phyloP scores from a whole-genome alignment of 495 filamentous ascomycete species.

The Pseudoneurospora amorphoporcata region DNA sequence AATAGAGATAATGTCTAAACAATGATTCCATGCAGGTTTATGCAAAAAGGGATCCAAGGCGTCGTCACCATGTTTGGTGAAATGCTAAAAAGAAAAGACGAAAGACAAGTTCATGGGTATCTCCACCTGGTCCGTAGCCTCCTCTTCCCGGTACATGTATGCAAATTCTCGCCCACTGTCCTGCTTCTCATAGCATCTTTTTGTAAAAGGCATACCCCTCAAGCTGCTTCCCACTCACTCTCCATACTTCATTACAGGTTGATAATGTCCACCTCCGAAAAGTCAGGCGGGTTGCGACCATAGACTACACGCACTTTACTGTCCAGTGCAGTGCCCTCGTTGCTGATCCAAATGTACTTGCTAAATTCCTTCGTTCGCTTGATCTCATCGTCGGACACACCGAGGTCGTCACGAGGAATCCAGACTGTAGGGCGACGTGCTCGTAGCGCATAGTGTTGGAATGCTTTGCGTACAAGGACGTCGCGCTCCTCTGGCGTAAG shows the following conservation, averaged over 20 bases:
- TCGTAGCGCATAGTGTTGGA: conserved; percentile 81
- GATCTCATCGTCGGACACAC: conserved; percentile 87
- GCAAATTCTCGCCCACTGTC: not conserved
- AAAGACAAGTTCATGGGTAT: not conserved
- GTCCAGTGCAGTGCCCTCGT: conserved; percentile 81
- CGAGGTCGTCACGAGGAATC: conserved; percentile 88
- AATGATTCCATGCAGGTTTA: not conserved
- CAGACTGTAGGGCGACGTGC: conserved; percentile 82
- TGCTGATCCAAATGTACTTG: conserved; percentile 85
- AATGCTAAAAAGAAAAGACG: not conserved
- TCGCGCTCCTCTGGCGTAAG: conserved; percentile 86
- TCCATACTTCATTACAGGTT: conserved; percentile 45
- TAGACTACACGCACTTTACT: conserved; percentile 79
- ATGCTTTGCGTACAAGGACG: conserved; percentile 74
- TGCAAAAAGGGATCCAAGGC: not conserved
- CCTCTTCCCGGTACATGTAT: not conserved
- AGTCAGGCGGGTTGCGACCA: conserved; percentile 80
- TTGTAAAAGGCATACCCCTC: not conserved
- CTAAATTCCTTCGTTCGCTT: conserved; percentile 64
- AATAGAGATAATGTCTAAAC: not conserved
- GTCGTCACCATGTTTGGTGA: not conserved
- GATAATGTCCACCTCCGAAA: conserved; percentile 83
- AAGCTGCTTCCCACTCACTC: not conserved
- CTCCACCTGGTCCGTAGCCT: not conserved
- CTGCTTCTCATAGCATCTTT: not conserved